Evolutionary conservation across 768 basidiomycete species (phyloP).

Genomic region (Lactifluus pinguis): DNA sequence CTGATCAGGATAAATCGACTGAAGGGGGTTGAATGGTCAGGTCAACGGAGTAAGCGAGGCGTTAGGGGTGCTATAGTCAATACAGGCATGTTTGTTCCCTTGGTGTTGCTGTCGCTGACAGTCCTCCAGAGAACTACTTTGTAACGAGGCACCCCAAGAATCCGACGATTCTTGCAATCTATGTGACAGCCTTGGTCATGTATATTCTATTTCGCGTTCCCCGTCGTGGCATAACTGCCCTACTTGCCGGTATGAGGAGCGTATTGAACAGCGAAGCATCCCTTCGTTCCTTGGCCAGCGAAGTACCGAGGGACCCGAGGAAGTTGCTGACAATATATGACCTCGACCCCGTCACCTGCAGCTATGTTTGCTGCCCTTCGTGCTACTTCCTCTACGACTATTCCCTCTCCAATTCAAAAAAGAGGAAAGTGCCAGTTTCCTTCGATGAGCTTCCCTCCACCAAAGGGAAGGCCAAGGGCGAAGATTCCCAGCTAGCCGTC

Average conservation of each 20-base stretch:
- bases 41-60: neutral
- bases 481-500: neutral
- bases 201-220: neutral
- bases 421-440: too few species aligned
- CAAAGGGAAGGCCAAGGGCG: neutral
- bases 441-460: too few species aligned
- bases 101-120: neutral
- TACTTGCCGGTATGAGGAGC: neutral
- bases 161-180: neutral
- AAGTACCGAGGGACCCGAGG: too few species aligned
- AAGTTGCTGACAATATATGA: neutral
- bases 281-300: neutral
- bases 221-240: neutral
- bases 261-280: neutral
- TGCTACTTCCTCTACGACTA: neutral
- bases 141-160: neutral
- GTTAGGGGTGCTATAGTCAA: neutral
- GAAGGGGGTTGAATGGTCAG: too few species aligned
- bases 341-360: neutral
- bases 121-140: neutral
- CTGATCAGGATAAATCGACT: neutral
- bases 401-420: too few species aligned
- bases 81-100: neutral
- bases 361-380: conserved; percentile 1
- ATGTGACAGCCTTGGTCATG: neutral